phyloP scores from a whole-genome alignment of 495 filamentous ascomycete species.

The Hypoxylon subgilvum region DNA sequence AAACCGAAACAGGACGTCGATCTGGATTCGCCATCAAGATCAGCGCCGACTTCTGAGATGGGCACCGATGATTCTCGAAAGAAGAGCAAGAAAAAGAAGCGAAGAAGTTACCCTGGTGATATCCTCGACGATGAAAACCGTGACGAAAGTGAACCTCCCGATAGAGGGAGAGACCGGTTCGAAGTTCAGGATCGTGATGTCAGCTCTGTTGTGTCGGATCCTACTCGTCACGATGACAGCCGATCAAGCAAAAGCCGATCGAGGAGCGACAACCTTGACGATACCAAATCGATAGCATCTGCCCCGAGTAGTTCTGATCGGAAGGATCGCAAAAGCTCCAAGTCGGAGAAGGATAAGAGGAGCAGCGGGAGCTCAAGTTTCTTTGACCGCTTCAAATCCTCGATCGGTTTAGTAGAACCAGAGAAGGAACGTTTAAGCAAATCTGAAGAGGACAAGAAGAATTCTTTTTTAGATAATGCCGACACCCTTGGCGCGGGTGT shows the following conservation, averaged over 20 bases:
- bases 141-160: constrained; percentile 37
- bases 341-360: constrained; percentile 42
- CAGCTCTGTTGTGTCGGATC: constrained; percentile 52
- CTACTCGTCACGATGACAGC: constrained; percentile 42
- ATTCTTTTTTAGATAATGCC: constrained; percentile 70
- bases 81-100: constrained; percentile 34
- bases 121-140: constrained; percentile 16
- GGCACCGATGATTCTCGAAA: constrained; percentile 17
- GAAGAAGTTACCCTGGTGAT: constrained; percentile 18
- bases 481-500: constrained; percentile 66
- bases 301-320: constrained; percentile 34
- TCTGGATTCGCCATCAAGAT: constrained; percentile 28
- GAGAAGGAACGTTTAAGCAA: constrained; percentile 36
- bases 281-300: constrained; percentile 50
- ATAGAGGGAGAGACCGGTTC: constrained; percentile 39
- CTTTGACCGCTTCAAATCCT: constrained; percentile 43
- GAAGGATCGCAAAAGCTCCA: constrained; percentile 37
- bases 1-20: constrained; percentile 43
- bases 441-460: constrained; percentile 44
- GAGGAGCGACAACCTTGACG: constrained; percentile 42
- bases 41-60: constrained; percentile 11
- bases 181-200: constrained; percentile 45
- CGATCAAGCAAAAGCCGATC: constrained; percentile 36
- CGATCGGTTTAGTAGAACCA: constrained; percentile 41
- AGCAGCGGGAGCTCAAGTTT: constrained; percentile 41